Percentiles rank a stretch among this genome's conserved stretches.
phyloP scores from a whole-genome alignment of 2,329 filamentous ascomycete genomes.

The Calonectria pseudoturangicola region DNA sequence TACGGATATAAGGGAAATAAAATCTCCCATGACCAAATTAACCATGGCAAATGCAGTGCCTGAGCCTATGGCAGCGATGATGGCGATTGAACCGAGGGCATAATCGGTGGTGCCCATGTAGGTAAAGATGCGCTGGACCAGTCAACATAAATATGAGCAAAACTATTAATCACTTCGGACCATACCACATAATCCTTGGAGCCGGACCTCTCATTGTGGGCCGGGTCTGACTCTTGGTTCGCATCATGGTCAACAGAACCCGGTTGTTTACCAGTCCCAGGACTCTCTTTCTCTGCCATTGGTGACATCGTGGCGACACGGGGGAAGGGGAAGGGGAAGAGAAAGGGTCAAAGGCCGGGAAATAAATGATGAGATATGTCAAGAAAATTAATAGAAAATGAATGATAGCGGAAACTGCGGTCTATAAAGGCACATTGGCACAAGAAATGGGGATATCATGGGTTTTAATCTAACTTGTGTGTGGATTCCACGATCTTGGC shows the following conservation, averaged over 20 bases:
- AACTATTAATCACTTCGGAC: not conserved
- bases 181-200: not conserved
- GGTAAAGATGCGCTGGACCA: conserved; percentile 50
- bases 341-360: not conserved
- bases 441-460: not conserved
- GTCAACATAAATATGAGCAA: not conserved
- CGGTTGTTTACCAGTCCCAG: not conserved
- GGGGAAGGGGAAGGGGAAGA: not conserved
- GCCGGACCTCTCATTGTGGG: not conserved
- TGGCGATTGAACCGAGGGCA: conserved; percentile 47
- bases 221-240: not conserved
- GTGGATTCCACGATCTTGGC: not conserved
- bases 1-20: conserved; percentile 41
- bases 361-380: not conserved
- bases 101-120: conserved; percentile 48
- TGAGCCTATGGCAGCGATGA: conserved; percentile 51
- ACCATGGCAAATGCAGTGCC: conserved; percentile 55
- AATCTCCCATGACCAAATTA: conserved; percentile 55
- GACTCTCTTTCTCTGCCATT: not conserved
- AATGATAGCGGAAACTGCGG: not conserved
- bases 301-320: not conserved
- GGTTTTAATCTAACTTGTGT: not conserved
- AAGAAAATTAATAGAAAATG: not conserved
- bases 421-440: not conserved
- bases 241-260: not conserved